Conservation (phyloP, 2,329 filamentous ascomycete genomes). For the Penicillium sp. region DNA sequence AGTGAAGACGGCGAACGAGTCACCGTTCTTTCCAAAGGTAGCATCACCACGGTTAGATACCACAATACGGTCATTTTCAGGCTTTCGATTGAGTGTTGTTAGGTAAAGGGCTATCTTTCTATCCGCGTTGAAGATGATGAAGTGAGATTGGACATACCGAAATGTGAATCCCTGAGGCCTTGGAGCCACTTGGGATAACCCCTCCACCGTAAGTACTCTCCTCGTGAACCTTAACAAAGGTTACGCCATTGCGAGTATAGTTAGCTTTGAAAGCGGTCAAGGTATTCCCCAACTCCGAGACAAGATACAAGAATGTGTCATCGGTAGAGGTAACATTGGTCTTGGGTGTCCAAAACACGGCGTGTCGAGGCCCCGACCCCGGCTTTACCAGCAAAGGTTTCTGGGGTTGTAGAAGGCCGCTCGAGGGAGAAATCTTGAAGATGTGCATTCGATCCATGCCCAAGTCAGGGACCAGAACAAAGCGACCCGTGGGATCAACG, state of each 20-base stretch:
- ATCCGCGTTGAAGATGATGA: neutral
- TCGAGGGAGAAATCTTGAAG: conserved; percentile 50
- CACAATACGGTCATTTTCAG: conserved; percentile 17
- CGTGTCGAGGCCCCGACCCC: conserved; percentile 57
- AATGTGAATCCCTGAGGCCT: conserved; percentile 16
- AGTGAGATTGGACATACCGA: conserved; percentile 7
- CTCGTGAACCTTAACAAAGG: conserved; percentile 15
- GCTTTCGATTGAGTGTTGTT: conserved; percentile 1
- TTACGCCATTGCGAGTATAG: conserved; percentile 12
- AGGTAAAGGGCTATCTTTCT: neutral
- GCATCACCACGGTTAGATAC: conserved; percentile 18
- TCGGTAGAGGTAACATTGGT: neutral
- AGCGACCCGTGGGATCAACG: conserved; percentile 46
- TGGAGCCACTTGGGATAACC: conserved; percentile 12
- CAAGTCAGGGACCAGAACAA: conserved; percentile 54
- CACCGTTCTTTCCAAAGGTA: conserved; percentile 14
- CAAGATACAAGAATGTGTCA: conserved; percentile 20
- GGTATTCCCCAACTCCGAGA: conserved; percentile 20
- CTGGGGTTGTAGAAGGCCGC: conserved; percentile 50
- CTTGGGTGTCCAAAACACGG: conserved; percentile 49
- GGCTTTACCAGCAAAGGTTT: conserved; percentile 43
- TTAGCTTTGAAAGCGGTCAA: conserved; percentile 20
- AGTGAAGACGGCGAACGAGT: conserved; percentile 19
- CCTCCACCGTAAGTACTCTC: conserved; percentile 13
- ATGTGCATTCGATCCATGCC: conserved; percentile 57